Percentiles rank a stretch among this genome's conserved stretches.
phyloP scores from a whole-genome alignment of 345 rosid genomes.

The Gossypium arboreum region DNA sequence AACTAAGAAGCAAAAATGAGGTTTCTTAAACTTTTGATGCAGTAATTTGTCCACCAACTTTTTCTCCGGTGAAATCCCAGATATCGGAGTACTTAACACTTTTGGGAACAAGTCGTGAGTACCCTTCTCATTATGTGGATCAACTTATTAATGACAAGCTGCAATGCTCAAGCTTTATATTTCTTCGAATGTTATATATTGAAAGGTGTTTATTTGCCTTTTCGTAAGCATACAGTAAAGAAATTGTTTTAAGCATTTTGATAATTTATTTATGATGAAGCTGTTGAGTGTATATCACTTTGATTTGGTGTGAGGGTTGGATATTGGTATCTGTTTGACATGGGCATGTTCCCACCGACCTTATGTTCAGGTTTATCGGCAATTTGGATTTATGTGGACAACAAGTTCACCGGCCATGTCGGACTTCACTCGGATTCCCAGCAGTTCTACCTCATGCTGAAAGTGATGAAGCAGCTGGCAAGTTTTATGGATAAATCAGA shows the following conservation, averaged over 20 bases:
- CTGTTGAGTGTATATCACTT: neutral
- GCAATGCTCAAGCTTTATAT: neutral
- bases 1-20: neutral
- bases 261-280: neutral
- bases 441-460: slow-evolving; percentile 91
- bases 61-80: slow-evolving; percentile 94
- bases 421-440: slow-evolving; percentile 95
- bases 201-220: neutral
- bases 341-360: neutral
- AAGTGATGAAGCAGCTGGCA: slow-evolving; percentile 76
- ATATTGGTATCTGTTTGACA: no score
- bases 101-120: slow-evolving; percentile 79
- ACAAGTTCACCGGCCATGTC: slow-evolving; percentile 85
- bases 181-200: neutral
- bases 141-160: neutral
- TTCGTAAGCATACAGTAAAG: neutral
- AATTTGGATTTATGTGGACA: slow-evolving; percentile 87
- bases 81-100: slow-evolving; percentile 70
- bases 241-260: neutral
- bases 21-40: slow-evolving; percentile 17
- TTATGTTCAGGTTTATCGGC: slow-evolving; percentile 57
- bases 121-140: neutral
- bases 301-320: no score
- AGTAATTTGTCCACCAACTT: slow-evolving; percentile 35
- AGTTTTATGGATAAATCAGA: slow-evolving; percentile 15